Conservation (phyloP, 225 moss, liverwort and hornwort genomes). For the Marchantia polymorpha region DNA sequence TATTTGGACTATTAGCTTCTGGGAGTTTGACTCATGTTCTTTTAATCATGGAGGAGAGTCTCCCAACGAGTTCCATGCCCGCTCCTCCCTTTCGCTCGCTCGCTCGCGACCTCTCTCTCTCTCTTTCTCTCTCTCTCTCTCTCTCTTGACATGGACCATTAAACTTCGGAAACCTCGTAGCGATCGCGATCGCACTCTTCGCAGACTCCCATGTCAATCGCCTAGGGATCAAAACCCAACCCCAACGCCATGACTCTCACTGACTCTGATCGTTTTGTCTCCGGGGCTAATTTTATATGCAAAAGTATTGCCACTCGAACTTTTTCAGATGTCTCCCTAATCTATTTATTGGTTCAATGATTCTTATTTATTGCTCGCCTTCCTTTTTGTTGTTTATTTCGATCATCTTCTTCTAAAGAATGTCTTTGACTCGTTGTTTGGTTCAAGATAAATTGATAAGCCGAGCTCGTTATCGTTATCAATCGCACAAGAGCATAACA, state of each 20-base stretch:
- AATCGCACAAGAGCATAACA: too few species aligned
- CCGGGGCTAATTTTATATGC: background rate
- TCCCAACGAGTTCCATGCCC: background rate
- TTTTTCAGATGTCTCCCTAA: background rate
- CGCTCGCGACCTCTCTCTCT: background rate
- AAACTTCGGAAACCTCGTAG: background rate
- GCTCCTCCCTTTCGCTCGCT: too few species aligned
- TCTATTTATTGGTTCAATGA: background rate
- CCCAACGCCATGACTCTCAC: background rate
- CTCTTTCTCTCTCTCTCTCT: background rate
- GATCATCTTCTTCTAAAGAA: background rate
- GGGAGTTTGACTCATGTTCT: background rate
- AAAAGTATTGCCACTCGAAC: background rate
- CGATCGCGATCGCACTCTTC: background rate
- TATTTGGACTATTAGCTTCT: background rate
- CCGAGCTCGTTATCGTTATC: too few species aligned
- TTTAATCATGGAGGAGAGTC: background rate
- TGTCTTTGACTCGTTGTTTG: background rate
- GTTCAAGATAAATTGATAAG: too few species aligned
- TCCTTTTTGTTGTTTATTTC: background rate
- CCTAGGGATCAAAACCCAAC: conserved; percentile 4
- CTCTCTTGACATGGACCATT: background rate
- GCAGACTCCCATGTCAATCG: background rate
- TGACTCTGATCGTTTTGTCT: conserved; percentile 2
- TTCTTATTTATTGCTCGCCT: background rate